These are phyloP conservation scores for Trametopsis cervina DNA, from an alignment of 768 basidiomycete species.

Conservation along the genomic window DNA sequence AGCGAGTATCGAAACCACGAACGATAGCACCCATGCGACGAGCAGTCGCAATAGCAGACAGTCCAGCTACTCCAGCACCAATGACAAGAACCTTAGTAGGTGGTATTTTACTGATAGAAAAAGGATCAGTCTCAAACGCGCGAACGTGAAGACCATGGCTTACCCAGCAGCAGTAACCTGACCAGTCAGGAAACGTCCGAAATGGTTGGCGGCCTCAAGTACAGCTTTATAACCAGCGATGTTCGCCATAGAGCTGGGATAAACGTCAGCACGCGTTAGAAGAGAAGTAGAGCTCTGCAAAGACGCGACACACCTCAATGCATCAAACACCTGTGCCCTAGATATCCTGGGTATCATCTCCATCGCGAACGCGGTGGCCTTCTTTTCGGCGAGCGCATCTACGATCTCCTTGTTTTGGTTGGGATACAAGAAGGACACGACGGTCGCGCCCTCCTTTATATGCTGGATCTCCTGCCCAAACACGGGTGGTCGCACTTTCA, in stretches of 20 bases:
- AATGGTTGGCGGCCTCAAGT: constrained; percentile 83
- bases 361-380: constrained; percentile 79
- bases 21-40: constrained; percentile 83
- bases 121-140: constrained; percentile 1
- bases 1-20: constrained; percentile 80
- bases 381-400: constrained; percentile 57
- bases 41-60: constrained; percentile 84
- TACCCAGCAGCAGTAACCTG: constrained; percentile 89
- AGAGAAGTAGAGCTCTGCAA: too few species aligned
- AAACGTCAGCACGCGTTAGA: too few species aligned
- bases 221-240: constrained; percentile 93
- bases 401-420: constrained; percentile 73
- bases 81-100: constrained; percentile 85
- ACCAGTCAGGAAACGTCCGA: constrained; percentile 84
- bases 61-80: constrained; percentile 83
- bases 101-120: constrained; percentile 47
- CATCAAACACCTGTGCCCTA: constrained; percentile 86
- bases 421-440: constrained; percentile 82
- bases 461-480: constrained; percentile 51
- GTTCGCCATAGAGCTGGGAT: constrained; percentile 80
- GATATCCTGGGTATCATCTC: constrained; percentile 90
- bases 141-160: constrained; percentile 23
- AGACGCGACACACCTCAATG: constrained; percentile 59
- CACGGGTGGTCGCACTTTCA: constrained; percentile 81
- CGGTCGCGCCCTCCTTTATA: constrained; percentile 68